A percentile compares a stretch with the other conserved stretches of the same genome.
Evolutionary conservation across 1,284 basidiomycete species (phyloP).

Genomic region (Trametes sp.): DNA sequence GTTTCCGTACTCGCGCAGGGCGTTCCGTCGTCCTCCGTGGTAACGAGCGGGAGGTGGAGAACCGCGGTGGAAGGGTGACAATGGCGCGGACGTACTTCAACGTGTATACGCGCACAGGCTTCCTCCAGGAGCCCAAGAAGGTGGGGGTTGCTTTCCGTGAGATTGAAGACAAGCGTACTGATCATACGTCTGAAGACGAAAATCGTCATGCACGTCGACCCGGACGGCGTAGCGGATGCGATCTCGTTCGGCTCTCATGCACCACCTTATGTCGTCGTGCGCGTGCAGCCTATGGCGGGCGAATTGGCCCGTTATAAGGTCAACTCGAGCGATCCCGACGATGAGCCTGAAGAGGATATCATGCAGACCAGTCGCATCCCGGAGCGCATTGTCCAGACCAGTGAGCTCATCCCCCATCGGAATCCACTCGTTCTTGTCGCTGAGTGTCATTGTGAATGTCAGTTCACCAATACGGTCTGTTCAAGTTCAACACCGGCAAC

Average conservation of each 20-base stretch:
- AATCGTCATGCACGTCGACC: conserved; percentile 85
- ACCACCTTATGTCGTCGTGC: conserved; percentile 77
- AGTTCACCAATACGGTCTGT: conserved; percentile 90
- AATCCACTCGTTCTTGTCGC: neutral
- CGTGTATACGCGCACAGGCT: conserved; percentile 81
- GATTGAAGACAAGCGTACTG: neutral
- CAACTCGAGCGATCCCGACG: conserved; percentile 72
- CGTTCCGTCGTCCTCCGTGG: conserved; percentile 72
- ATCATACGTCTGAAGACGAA: conserved; percentile 66
- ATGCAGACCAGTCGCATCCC: conserved; percentile 80
- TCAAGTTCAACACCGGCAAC: conserved; percentile 80
- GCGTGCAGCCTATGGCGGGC: conserved; percentile 83
- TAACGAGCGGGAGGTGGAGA: conserved; percentile 80
- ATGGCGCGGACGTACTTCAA: conserved; percentile 86
- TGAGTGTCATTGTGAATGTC: neutral
- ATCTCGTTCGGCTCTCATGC: conserved; percentile 74
- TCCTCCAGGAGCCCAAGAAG: conserved; percentile 78
- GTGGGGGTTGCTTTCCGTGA: conserved; percentile 48
- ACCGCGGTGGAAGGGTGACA: conserved; percentile 63
- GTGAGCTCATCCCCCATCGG: conserved; percentile 54
- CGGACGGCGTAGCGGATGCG: conserved; percentile 73
- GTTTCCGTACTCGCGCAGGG: conserved; percentile 71
- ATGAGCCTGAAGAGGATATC: conserved; percentile 81
- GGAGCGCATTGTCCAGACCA: conserved; percentile 78
- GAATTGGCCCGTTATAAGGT: conserved; percentile 82